These are phyloP conservation scores for Tetraselmis chui DNA, from an alignment of 139 green algal species.

Conservation along the genomic window DNA sequence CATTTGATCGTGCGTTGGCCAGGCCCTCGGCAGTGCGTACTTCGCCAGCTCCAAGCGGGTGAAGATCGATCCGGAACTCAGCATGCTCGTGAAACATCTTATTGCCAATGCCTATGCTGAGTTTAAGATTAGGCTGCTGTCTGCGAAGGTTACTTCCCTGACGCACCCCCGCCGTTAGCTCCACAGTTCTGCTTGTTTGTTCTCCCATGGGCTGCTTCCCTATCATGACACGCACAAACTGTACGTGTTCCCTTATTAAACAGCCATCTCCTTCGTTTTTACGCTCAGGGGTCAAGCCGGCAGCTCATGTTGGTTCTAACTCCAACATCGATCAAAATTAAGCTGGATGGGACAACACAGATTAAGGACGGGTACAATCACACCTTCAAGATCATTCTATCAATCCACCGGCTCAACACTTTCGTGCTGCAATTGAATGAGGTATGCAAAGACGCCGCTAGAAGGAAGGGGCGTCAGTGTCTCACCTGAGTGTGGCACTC, in stretches of 20 bases:
- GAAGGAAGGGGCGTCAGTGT: too few relatives aligned
- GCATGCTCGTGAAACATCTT: constrained; percentile 1
- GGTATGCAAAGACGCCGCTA: too few relatives aligned
- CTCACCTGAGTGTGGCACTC: too few relatives aligned
- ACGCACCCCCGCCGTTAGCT: too few relatives aligned
- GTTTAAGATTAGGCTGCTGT: constrained; percentile 7
- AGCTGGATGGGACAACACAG: background rate
- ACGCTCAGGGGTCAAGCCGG: background rate
- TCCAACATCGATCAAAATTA: constrained; percentile 1
- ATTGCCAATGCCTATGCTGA: constrained; percentile 5
- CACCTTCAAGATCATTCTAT: constrained; percentile 10
- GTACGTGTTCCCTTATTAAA: too few relatives aligned
- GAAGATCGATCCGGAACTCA: constrained; percentile 10
- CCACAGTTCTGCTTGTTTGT: too few relatives aligned
- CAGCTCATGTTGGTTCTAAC: constrained; percentile 6
- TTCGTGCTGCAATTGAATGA: constrained; percentile 9
- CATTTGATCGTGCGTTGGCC: too few relatives aligned
- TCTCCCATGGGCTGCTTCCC: too few relatives aligned
- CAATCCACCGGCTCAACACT: constrained; percentile 5
- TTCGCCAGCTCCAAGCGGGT: constrained; percentile 7
- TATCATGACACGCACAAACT: too few relatives aligned
- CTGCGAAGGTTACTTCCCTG: background rate
- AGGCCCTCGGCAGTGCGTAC: background rate
- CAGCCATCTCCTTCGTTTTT: background rate
- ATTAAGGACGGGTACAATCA: constrained; percentile 9